Evolutionary conservation across 1,139 yeast species (phyloP), one percentile per base, ranked within the genome.

Genomic region (Ashbya aceris): DNA sequence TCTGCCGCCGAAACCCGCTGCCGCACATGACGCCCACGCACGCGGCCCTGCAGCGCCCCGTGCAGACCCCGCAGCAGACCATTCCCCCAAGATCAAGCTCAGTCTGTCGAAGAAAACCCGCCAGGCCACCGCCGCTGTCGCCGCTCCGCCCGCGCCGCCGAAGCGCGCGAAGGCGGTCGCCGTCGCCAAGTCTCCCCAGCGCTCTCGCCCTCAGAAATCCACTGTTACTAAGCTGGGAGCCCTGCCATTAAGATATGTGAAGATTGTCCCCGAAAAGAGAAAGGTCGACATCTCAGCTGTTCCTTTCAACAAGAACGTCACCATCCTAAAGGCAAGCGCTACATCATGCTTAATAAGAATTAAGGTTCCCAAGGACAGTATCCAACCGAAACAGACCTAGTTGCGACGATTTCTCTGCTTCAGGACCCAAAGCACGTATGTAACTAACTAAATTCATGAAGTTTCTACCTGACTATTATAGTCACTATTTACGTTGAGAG

Each of bases 181-280:
- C 14, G 41, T 39, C 2, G 13, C 37, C 8, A 45, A 33, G 26
- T 33, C 39, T 10, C 31, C 37, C 17, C 33, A 28, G 11, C 47
- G 42, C 29, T 23, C 34, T 7, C 47, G 43, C 29, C 42, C 40
- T 31, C 43, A 44, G 20, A 53, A 45, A 38, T 46, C 54, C 23
- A 33, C 39, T 1, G 44, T 58, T 2, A 51, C 51, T 30, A 58
- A 53, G 40, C 46, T 60, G 7, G 65, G 65, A 2, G 38, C 52
- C 4, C 41, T 61, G 4, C 65, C 65, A 1, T 36, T 60, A 3
- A 46, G 65, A 36, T 60, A 53, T 43, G 56, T 59, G 7, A 60
- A 49, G 36, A 50, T 61, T 4, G 40, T 50, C n/a, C 35, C 46
- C 1, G 47, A 47, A 5, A 41, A 39, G 27, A 55, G 53, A 32